A percentile compares a stretch with the other conserved stretches of the same genome.
These are phyloP conservation scores for Rosa persica DNA, from an alignment of 306 rosid genomes.

Conservation along the genomic window DNA sequence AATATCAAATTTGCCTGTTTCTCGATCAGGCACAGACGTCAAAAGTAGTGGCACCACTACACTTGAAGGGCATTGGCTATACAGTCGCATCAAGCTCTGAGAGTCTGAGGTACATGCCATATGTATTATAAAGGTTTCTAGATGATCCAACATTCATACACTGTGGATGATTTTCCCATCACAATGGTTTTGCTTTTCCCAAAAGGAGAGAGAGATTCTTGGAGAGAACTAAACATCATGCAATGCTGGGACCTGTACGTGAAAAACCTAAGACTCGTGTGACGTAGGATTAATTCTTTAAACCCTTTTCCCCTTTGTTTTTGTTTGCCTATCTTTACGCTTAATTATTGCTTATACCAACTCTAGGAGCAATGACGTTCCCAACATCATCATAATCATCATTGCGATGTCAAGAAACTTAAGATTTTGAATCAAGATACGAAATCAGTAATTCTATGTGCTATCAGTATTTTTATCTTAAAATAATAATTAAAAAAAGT, in stretches of 20 bases:
- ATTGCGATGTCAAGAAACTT: neutral
- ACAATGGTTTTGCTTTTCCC: neutral
- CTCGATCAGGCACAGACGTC: neutral
- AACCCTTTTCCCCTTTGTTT: neutral
- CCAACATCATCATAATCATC: neutral
- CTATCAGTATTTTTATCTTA: no score
- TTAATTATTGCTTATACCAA: neutral
- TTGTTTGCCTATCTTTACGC: neutral
- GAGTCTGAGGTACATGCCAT: neutral
- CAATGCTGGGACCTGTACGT: neutral
- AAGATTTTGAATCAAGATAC: neutral
- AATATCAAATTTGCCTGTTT: neutral
- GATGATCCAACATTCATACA: neutral
- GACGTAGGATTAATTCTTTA: neutral
- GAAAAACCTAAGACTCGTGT: neutral
- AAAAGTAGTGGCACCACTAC: slow-evolving; percentile 1
- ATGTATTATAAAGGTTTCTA: slow-evolving; percentile 19
- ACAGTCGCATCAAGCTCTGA: slow-evolving; percentile 13
- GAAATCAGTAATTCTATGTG: neutral
- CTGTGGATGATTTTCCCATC: neutral
- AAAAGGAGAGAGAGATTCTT: neutral
- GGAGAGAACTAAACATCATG: neutral
- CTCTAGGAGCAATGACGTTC: neutral
- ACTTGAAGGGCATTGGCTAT: neutral
- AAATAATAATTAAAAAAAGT: no score